These are phyloP conservation scores for Macrophomina tecta DNA, from an alignment of 2,329 filamentous ascomycete species.

Conservation along the genomic window DNA sequence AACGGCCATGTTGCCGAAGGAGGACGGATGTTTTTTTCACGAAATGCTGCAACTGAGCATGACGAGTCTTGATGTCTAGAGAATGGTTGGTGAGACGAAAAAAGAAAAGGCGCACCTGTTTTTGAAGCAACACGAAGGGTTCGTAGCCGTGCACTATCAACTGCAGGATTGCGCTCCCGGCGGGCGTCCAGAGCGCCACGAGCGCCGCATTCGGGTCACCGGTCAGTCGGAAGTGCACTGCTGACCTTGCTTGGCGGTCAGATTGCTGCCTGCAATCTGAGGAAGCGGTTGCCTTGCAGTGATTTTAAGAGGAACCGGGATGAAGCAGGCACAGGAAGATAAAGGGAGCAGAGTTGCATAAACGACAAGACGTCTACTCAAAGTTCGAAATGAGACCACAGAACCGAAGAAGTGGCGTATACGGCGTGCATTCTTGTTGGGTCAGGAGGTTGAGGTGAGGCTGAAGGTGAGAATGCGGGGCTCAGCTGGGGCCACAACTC, in stretches of 20 bases:
- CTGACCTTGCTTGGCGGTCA: slow-evolving; percentile 16
- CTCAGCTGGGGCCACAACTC: background rate
- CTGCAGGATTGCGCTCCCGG: slow-evolving; percentile 5
- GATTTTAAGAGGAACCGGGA: background rate
- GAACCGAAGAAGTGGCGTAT: background rate
- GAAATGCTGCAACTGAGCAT: background rate
- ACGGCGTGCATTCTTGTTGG: background rate
- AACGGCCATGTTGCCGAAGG: background rate
- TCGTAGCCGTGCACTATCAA: background rate
- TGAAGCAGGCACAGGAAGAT: too few species aligned
- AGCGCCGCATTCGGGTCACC: slow-evolving; percentile 6
- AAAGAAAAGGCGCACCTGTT: background rate
- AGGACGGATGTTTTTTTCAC: too few species aligned
- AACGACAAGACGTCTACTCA: too few species aligned
- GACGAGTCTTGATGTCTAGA: background rate
- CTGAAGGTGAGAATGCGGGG: background rate
- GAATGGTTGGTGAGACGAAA: background rate
- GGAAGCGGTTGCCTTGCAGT: background rate
- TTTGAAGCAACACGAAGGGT: background rate
- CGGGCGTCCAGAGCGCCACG: background rate
- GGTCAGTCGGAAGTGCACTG: background rate
- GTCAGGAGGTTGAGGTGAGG: background rate
- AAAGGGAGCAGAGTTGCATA: background rate
- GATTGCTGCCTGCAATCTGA: background rate
- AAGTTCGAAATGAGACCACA: background rate